Evolutionary conservation across 176 grass and related monocot species (phyloP).

Genomic region (Eremochloa ophiuroides): DNA sequence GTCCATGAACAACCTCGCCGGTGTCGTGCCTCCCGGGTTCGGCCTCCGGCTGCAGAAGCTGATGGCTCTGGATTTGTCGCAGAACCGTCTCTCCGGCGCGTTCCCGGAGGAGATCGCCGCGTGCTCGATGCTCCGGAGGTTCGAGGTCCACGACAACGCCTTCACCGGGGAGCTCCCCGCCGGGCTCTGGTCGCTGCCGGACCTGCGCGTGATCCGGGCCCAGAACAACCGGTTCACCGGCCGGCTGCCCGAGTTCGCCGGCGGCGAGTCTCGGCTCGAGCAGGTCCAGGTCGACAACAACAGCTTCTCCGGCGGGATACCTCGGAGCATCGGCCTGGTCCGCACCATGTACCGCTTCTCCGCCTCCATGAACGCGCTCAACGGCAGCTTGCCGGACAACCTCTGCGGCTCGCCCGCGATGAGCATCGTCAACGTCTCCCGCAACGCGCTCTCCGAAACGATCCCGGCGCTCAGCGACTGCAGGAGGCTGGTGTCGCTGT

Average conservation of each 20-base stretch:
- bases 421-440: conserved; percentile 75
- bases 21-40: conserved; percentile 47
- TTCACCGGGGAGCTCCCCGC: conserved; percentile 57
- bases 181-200: conserved; percentile 65
- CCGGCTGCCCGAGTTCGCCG: conserved; percentile 36
- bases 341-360: conserved; percentile 74
- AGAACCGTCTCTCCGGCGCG: conserved; percentile 47
- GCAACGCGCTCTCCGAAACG: conserved; percentile 48
- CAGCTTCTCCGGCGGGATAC: conserved; percentile 53
- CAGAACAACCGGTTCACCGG: conserved; percentile 61
- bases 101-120: conserved; percentile 48
- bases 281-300: conserved; percentile 81
- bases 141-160: conserved; percentile 63
- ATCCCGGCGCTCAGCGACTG: conserved; percentile 54
- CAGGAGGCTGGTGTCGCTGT: conserved; percentile 73
- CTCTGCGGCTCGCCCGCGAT: conserved; percentile 61
- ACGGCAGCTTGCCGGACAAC: conserved; percentile 55
- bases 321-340: conserved; percentile 46
- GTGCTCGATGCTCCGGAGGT: conserved; percentile 54
- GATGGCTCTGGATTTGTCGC: conserved; percentile 49
- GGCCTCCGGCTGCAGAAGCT: conserved; percentile 48
- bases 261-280: conserved; percentile 46
- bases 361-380: conserved; percentile 56
- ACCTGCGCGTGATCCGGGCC: conserved; percentile 51
- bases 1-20: conserved; percentile 63